A percentile compares a stretch with the other conserved stretches of the same genome.
Evolutionary conservation across 2,329 filamentous ascomycete species (phyloP).

Genomic region (Stachybotrys chartarum): DNA sequence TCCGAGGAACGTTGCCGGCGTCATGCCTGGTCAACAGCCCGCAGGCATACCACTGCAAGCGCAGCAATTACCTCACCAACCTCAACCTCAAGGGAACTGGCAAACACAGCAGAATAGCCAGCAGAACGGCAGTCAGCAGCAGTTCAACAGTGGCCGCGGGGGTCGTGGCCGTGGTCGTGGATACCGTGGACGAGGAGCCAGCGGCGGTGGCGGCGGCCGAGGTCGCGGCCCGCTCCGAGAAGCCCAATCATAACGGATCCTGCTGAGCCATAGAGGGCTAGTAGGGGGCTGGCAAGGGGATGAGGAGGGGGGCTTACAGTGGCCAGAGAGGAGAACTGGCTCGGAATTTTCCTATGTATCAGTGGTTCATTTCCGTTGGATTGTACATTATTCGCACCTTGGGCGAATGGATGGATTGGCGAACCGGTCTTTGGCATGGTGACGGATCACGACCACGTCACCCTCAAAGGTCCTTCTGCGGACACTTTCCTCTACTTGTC

Average conservation of each 20-base stretch:
- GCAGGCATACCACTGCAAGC: constrained; percentile 5
- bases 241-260: constrained; percentile 22
- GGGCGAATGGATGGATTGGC: constrained; percentile 28
- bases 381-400: constrained; percentile 34
- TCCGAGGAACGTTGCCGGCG: constrained; percentile 13
- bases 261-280: constrained; percentile 7
- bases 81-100: constrained; percentile 29
- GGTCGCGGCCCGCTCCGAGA: constrained; percentile 29
- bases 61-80: constrained; percentile 15
- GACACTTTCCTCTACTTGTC: not conserved
- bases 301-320: constrained; percentile 10
- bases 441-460: constrained; percentile 17
- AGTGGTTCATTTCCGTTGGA: constrained; percentile 26
- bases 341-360: constrained; percentile 20
- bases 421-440: constrained; percentile 22
- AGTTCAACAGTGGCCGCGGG: constrained; percentile 25
- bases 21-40: constrained; percentile 19
- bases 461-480: constrained; percentile 7
- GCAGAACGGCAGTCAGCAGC: constrained; percentile 26
- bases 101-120: constrained; percentile 28
- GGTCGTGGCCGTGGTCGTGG: constrained; percentile 29
- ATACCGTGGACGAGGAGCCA: constrained; percentile 30
- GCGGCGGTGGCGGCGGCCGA: constrained; percentile 25
- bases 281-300: constrained; percentile 15
- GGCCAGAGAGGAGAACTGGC: constrained; percentile 7